A percentile compares a stretch with the other conserved stretches of the same genome.
These are phyloP conservation scores for Adansonia gregorii DNA, from an alignment of 441 rosid species.

Conservation along the genomic window DNA sequence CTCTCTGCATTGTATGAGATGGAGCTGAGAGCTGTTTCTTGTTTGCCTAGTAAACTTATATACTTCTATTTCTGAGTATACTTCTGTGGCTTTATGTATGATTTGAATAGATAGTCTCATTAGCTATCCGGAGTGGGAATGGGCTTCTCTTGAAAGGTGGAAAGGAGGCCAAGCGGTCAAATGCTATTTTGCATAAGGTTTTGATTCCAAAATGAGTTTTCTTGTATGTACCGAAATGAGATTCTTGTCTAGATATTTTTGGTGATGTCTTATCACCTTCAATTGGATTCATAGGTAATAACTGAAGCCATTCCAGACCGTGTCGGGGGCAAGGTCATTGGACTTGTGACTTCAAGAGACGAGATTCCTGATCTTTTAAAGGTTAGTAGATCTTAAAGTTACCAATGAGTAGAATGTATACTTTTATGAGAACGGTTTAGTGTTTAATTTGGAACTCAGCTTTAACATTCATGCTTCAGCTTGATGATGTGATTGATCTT, in stretches of 20 bases:
- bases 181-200: slow-evolving; percentile 94
- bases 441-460: slow-evolving; percentile 31
- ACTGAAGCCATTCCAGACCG: slow-evolving; percentile 79
- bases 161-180: slow-evolving; percentile 90
- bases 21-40: slow-evolving; percentile 14
- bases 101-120: slow-evolving; percentile 80
- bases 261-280: slow-evolving; percentile 20
- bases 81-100: slow-evolving; percentile 27
- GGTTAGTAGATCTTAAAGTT: slow-evolving; percentile 46
- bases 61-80: slow-evolving; percentile 2
- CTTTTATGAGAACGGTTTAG: slow-evolving; percentile 15
- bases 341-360: slow-evolving; percentile 92
- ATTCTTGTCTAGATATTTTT: slow-evolving; percentile 15
- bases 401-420: neutral
- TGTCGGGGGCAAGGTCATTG: slow-evolving; percentile 81
- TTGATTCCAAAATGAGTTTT: slow-evolving; percentile 27
- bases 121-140: slow-evolving; percentile 95
- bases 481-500: slow-evolving; percentile 97
- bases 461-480: slow-evolving; percentile 56
- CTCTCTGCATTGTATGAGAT: neutral
- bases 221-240: slow-evolving; percentile 12
- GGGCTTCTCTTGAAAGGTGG: slow-evolving; percentile 96
- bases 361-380: slow-evolving; percentile 96
- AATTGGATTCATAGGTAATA: slow-evolving; percentile 59
- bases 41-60: neutral